phyloP scores from a whole-genome alignment of 192 early-diverging fungal genomes.

The Mortierella alpina region DNA sequence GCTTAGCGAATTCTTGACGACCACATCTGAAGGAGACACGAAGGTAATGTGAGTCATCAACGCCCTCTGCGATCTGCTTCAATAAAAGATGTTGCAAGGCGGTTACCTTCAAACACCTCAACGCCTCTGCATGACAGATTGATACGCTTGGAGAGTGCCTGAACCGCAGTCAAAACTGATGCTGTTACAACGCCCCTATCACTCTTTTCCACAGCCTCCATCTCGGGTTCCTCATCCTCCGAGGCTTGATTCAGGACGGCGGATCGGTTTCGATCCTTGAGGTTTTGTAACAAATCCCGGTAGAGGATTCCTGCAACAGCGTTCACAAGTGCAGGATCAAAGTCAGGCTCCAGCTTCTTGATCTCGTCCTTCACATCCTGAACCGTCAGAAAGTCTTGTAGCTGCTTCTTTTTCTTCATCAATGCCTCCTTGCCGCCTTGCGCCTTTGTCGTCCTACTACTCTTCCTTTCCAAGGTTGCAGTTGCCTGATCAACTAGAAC shows the following conservation, averaged over 20 bases:
- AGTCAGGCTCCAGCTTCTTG: slow-evolving; percentile 33
- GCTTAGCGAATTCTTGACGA: slow-evolving; percentile 40
- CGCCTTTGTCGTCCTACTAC: neutral
- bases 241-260: slow-evolving; percentile 20
- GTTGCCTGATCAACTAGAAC: slow-evolving; percentile 4
- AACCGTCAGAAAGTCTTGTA: slow-evolving; percentile 47
- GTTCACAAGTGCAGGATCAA: slow-evolving; percentile 40
- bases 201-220: neutral
- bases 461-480: neutral
- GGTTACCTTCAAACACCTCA: slow-evolving; percentile 41
- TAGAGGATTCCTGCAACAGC: slow-evolving; percentile 22
- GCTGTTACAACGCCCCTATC: neutral
- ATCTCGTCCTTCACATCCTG: slow-evolving; percentile 40
- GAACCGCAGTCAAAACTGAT: neutral
- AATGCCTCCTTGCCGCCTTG: neutral
- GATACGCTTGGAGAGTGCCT: slow-evolving; percentile 19
- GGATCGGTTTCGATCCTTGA: slow-evolving; percentile 40
- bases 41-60: too few relatives aligned
- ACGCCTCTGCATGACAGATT: slow-evolving; percentile 23
- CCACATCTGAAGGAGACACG: slow-evolving; percentile 2
- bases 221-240: slow-evolving; percentile 4
- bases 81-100: neutral
- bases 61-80: neutral
- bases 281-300: slow-evolving; percentile 30
- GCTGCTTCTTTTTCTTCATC: slow-evolving; percentile 21